phyloP scores from a whole-genome alignment of 441 rosid genomes.

The Jatropha multifida region DNA sequence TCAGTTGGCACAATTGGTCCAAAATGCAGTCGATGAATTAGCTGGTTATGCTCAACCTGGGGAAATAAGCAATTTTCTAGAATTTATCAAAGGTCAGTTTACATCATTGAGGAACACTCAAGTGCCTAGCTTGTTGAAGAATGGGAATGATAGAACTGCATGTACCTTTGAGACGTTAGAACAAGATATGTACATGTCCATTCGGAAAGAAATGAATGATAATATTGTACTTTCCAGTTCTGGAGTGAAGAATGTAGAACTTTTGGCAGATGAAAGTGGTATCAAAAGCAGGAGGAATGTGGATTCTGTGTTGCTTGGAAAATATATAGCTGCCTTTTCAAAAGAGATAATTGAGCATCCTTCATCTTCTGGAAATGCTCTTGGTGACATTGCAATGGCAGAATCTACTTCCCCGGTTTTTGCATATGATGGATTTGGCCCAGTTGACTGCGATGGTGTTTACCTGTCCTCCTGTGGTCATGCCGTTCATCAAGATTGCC shows the following conservation, averaged over 20 bases:
- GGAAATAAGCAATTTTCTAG: constrained; percentile 54
- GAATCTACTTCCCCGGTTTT: constrained; percentile 38
- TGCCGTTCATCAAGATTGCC: constrained; percentile 95
- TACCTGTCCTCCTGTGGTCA: constrained; percentile 95
- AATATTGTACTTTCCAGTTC: constrained; percentile 27
- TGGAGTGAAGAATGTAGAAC: constrained; percentile 30
- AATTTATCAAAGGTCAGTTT: constrained; percentile 52
- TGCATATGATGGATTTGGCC: constrained; percentile 69
- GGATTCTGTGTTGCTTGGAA: constrained; percentile 53
- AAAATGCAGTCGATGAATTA: constrained; percentile 52
- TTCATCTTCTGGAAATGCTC: constrained; percentile 44
- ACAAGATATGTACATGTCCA: constrained; percentile 51
- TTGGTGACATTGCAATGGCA: constrained; percentile 25
- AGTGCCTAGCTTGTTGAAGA: constrained; percentile 38
- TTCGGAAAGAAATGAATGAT: constrained; percentile 41
- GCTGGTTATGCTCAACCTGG: constrained; percentile 38
- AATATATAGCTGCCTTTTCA: constrained; percentile 49
- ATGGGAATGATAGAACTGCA: constrained; percentile 41
- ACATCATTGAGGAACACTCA: constrained; percentile 48
- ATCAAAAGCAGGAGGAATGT: constrained; percentile 31
- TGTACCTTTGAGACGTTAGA: constrained; percentile 58
- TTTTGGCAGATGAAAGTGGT: constrained; percentile 37
- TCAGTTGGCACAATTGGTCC: constrained; percentile 42
- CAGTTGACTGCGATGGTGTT: constrained; percentile 84
- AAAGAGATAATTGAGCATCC: constrained; percentile 43